These are phyloP conservation scores for Tulasnella sp. DNA, from an alignment of 768 basidiomycete genomes.

Conservation along the genomic window DNA sequence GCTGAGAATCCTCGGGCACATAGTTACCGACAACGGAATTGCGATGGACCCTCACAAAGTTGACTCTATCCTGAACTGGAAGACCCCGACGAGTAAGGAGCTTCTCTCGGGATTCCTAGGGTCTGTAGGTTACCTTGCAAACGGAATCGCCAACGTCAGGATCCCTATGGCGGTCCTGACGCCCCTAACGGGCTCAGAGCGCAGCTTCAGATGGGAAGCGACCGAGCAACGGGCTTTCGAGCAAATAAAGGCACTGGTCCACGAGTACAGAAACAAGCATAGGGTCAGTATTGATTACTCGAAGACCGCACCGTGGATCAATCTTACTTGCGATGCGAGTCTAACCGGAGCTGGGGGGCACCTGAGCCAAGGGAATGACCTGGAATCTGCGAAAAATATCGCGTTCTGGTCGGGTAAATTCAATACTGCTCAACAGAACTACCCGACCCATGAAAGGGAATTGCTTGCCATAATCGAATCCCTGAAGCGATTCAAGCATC, in stretches of 20 bases:
- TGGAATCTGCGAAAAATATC: background rate
- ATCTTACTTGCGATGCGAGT: constrained; percentile 43
- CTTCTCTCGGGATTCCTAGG: constrained; percentile 46
- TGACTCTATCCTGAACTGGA: constrained; percentile 42
- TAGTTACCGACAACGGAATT: constrained; percentile 48
- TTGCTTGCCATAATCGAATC: constrained; percentile 47
- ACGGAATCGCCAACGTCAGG: constrained; percentile 43
- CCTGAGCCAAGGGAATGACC: constrained; percentile 39
- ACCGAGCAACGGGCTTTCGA: constrained; percentile 46
- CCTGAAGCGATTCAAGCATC: constrained; percentile 40
- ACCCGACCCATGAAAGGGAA: constrained; percentile 50
- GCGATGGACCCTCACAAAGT: constrained; percentile 50
- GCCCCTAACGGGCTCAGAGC: constrained; percentile 36
- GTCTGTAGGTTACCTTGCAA: constrained; percentile 47
- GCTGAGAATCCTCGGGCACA: constrained; percentile 45
- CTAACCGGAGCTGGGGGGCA: constrained; percentile 47
- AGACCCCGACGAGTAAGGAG: constrained; percentile 43
- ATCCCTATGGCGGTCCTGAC: constrained; percentile 49
- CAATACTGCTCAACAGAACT: constrained; percentile 41
- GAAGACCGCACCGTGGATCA: constrained; percentile 40
- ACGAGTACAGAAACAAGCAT: constrained; percentile 36
- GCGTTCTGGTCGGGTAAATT: constrained; percentile 31
- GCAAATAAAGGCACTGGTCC: constrained; percentile 40
- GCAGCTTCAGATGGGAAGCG: constrained; percentile 41
- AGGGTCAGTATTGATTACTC: constrained; percentile 39